A percentile compares a stretch with the other conserved stretches of the same genome.
phyloP scores from a whole-genome alignment of 306 rosid species.

The Alnus glutinosa region DNA sequence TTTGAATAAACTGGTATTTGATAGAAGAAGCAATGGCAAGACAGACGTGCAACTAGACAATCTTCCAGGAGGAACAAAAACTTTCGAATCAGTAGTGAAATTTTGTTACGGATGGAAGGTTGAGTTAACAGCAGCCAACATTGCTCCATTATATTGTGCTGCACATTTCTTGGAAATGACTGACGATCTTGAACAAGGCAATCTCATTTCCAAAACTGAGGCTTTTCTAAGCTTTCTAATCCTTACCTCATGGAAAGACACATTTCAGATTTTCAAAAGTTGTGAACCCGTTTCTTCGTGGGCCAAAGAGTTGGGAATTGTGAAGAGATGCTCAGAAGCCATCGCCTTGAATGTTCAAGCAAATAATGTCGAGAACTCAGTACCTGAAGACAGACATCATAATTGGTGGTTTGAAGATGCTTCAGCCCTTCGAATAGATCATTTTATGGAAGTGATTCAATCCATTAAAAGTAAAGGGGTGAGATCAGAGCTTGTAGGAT shows the following conservation, averaged over 20 bases:
- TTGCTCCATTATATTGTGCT: conserved; percentile 63
- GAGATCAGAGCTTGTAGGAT: conserved; percentile 54
- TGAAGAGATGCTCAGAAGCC: conserved; percentile 60
- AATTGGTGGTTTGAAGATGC: conserved; percentile 83
- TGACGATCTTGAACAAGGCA: conserved; percentile 65
- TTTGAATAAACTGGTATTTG: conserved; percentile 65
- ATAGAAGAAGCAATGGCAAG: conserved; percentile 39
- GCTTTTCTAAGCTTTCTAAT: conserved; percentile 61
- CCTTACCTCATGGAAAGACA: conserved; percentile 76
- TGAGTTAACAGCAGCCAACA: conserved; percentile 57
- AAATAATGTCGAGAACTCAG: conserved; percentile 10
- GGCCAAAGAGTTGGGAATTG: conserved; percentile 58
- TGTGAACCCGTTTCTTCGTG: conserved; percentile 62
- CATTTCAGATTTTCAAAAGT: conserved; percentile 62
- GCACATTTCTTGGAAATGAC: conserved; percentile 79
- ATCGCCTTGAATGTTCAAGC: conserved; percentile 41
- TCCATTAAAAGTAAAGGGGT: conserved; percentile 50
- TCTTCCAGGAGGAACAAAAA: conserved; percentile 68
- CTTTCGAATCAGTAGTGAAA: conserved; percentile 59
- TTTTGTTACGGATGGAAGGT: conserved; percentile 84
- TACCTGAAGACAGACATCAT: conserved; percentile 20
- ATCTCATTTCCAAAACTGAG: conserved; percentile 67
- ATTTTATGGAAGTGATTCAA: conserved; percentile 68
- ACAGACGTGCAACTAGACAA: conserved; percentile 49
- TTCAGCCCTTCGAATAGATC: conserved; percentile 62